These are phyloP conservation scores for Coemansia sp. DNA, from an alignment of 192 early-diverging fungal genomes.

Conservation along the genomic window DNA sequence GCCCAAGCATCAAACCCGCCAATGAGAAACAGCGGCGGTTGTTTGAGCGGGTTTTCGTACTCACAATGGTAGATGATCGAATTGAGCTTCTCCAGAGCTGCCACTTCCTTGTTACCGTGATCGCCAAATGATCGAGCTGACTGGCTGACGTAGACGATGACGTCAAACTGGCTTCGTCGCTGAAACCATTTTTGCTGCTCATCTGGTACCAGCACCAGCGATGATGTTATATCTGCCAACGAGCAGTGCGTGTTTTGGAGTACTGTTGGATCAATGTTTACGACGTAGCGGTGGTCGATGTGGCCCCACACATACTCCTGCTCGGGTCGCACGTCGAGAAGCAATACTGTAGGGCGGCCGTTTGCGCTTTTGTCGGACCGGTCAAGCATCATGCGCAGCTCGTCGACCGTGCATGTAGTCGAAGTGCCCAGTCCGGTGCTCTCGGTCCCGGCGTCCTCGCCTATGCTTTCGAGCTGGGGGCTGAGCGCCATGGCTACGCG, in stretches of 20 bases:
- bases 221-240: slow-evolving; percentile 53
- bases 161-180: slow-evolving; percentile 60
- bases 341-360: slow-evolving; percentile 52
- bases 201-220: slow-evolving; percentile 56
- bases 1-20: slow-evolving; percentile 85
- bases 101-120: slow-evolving; percentile 11
- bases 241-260: slow-evolving; percentile 57
- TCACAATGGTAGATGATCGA: slow-evolving; percentile 62
- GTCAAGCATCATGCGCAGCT: slow-evolving; percentile 34
- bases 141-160: slow-evolving; percentile 72
- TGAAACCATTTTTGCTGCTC: slow-evolving; percentile 64
- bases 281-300: slow-evolving; percentile 61
- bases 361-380: slow-evolving; percentile 26
- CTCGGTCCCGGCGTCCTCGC: slow-evolving; percentile 5
- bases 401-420: slow-evolving; percentile 26
- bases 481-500: slow-evolving; percentile 14
- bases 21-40: slow-evolving; percentile 62
- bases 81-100: slow-evolving; percentile 48
- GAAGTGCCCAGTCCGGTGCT: slow-evolving; percentile 20
- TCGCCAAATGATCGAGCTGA: slow-evolving; percentile 45
- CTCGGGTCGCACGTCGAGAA: slow-evolving; percentile 75
- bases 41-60: slow-evolving; percentile 50
- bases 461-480: slow-evolving; percentile 4
- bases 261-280: slow-evolving; percentile 73
- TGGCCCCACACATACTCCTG: slow-evolving; percentile 65